Percentiles rank a stretch among this genome's conserved stretches.
phyloP scores from a whole-genome alignment of 306 rosid species.

The Cicer yamashitae region DNA sequence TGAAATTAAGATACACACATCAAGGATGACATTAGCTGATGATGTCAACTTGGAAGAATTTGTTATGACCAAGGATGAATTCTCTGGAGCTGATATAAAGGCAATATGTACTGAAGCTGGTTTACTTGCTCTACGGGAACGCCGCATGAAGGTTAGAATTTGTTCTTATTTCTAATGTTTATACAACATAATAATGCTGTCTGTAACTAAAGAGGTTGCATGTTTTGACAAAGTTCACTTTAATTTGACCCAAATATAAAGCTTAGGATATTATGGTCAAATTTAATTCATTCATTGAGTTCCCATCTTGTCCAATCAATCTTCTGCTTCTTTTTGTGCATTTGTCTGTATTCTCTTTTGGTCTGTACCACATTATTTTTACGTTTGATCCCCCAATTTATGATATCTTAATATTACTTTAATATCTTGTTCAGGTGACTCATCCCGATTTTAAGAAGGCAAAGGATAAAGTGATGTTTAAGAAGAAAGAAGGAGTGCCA shows the following conservation, averaged over 20 bases:
- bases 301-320: conserved; percentile 6
- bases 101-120: conserved; percentile 99
- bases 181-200: not conserved
- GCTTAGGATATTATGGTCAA: not conserved
- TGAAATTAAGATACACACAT: conserved; percentile 82
- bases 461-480: conserved; percentile 98
- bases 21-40: conserved; percentile 96
- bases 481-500: conserved; percentile 99
- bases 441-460: conserved; percentile 94
- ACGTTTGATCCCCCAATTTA: not conserved
- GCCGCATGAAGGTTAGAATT: conserved; percentile 88
- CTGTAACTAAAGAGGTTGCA: conserved; percentile 23
- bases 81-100: conserved; percentile 97
- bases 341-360: not conserved
- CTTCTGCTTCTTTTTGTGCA: conserved; percentile 4
- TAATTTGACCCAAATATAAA: not conserved
- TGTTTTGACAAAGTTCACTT: conserved; percentile 24
- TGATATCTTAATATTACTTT: not conserved
- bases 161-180: conserved; percentile 16
- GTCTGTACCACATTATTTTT: not conserved
- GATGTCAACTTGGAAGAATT: conserved; percentile 98
- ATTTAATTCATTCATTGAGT: not conserved
- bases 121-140: conserved; percentile 89
- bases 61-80: conserved; percentile 98
- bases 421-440: conserved; percentile 66